Evolutionary conservation across 257 asterid species (phyloP).

Genomic region (Solanum pinnatisectum): DNA sequence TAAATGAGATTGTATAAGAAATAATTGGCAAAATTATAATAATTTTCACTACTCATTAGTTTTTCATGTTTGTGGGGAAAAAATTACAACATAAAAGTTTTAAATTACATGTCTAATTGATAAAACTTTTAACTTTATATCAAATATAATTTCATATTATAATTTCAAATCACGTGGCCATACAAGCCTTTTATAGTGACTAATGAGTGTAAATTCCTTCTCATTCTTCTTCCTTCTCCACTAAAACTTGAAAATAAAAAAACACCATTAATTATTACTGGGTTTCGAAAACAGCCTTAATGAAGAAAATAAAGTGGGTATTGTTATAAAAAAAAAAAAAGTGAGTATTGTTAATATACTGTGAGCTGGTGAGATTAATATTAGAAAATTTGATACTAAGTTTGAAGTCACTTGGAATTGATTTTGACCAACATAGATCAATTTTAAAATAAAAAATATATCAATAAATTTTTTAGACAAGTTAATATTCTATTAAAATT

Average conservation of each 20-base stretch:
- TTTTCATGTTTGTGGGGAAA: background rate
- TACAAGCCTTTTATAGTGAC: too few species aligned
- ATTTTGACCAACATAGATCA: background rate
- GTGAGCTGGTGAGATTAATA: background rate
- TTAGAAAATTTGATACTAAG: background rate
- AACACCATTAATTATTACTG: too few species aligned
- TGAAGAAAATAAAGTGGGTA: background rate
- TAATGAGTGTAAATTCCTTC: background rate
- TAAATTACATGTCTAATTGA: too few species aligned
- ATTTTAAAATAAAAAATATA: too few species aligned
- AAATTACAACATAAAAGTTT: background rate
- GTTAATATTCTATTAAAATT: too few species aligned
- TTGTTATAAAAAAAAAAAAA: too few species aligned
- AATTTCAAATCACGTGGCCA: background rate
- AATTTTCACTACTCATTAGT: background rate
- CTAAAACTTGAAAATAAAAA: background rate
- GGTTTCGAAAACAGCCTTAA: too few species aligned
- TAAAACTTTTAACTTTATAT: too few species aligned
- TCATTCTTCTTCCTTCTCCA: background rate
- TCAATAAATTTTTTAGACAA: background rate
- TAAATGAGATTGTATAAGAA: background rate
- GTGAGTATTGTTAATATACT: background rate
- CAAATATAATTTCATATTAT: too few species aligned
- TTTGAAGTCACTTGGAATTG: background rate
- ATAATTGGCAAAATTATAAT: background rate